Base-by-base conservation (phyloP, 768 basidiomycete species). In the Phanerochaete sordida region DNA sequence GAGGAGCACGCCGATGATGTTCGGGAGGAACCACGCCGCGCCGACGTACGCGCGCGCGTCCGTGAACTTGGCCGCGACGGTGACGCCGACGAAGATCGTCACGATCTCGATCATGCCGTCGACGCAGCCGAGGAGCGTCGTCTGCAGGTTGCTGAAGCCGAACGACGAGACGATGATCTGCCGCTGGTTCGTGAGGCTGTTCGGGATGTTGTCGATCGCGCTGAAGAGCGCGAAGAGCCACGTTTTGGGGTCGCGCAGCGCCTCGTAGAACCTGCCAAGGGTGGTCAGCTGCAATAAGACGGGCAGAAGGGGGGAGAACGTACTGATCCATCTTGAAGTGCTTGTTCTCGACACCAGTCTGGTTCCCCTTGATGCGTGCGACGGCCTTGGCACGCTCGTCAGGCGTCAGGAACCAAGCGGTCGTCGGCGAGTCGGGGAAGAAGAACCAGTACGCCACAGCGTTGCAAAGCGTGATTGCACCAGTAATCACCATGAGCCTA, bases 261-360 rank as follows among this genome's bases (percentile, higher is more conserved):
- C 84, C 67, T 91, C 89, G 23, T 83, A 79, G 78, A 91, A 80
- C 70, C 87, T 89, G 66, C 6, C 48, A 35, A 19, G 13, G 16
- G 19, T 13, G 27, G 11, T 26, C 24, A 35, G 54, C 24, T 16
- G 9, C 23, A 23, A 13, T 35, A 6, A 23, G 6, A 33, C 23
- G n/a, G n/a, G 15, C 31, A 44, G 44, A 23, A 23, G 31, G 8
- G 30, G 3, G 30, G 19, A 13, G 30, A 21, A 78, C 87, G 62
- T 57, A 90, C 89, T 92, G 90, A 37, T 90, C 86, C 56, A 78
- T 83, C 75, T 92, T 92, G 74, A 89, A 92, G 55, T 79, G 79
- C 66, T 92, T 93, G 68, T 90, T 91, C 72, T 91, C 90, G 11
- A 91, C 81, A 30, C 90, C 91, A 0, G 87, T 88, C 81, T 92